phyloP scores from a whole-genome alignment of 495 filamentous ascomycete genomes.

The Tuber umbilicatum region DNA sequence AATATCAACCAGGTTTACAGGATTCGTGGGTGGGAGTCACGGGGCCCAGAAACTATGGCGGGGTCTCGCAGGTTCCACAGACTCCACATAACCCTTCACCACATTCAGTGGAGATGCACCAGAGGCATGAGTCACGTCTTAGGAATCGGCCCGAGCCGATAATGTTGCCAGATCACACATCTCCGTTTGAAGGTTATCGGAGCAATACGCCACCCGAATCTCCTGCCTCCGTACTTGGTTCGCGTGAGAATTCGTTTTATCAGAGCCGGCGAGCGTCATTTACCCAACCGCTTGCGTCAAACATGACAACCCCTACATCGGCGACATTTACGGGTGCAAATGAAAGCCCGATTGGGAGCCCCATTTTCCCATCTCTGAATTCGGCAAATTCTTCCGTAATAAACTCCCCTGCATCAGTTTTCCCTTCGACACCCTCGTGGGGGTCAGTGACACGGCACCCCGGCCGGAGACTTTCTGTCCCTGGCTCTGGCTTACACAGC shows the following conservation, averaged over 20 bases:
- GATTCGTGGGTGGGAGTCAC: neutral
- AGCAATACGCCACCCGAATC: conserved; percentile 41
- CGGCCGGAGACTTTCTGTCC: conserved; percentile 28
- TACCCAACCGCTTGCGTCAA: conserved; percentile 31
- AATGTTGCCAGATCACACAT: conserved; percentile 26
- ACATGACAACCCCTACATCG: conserved; percentile 38
- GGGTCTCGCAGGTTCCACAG: conserved; percentile 7
- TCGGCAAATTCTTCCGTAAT: conserved; percentile 29
- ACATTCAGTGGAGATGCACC: conserved; percentile 20
- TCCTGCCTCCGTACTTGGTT: conserved; percentile 33
- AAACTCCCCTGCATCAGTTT: conserved; percentile 21
- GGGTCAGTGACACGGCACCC: conserved; percentile 29
- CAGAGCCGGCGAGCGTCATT: conserved; percentile 22
- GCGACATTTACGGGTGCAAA: conserved; percentile 32
- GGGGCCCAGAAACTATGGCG: conserved; percentile 3
- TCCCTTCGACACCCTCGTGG: conserved; percentile 16
- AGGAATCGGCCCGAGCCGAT: conserved; percentile 38
- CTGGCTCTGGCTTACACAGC: conserved; percentile 17
- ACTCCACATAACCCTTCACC: conserved; percentile 6
- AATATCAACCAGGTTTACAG: conserved; percentile 23
- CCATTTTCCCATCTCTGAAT: conserved; percentile 24
- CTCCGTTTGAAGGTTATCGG: conserved; percentile 37
- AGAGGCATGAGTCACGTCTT: conserved; percentile 31
- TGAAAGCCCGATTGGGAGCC: conserved; percentile 37
- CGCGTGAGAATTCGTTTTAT: conserved; percentile 25